Evolutionary conservation across 2,329 filamentous ascomycete genomes (phyloP).

Genomic region (Fusarium sp.): DNA sequence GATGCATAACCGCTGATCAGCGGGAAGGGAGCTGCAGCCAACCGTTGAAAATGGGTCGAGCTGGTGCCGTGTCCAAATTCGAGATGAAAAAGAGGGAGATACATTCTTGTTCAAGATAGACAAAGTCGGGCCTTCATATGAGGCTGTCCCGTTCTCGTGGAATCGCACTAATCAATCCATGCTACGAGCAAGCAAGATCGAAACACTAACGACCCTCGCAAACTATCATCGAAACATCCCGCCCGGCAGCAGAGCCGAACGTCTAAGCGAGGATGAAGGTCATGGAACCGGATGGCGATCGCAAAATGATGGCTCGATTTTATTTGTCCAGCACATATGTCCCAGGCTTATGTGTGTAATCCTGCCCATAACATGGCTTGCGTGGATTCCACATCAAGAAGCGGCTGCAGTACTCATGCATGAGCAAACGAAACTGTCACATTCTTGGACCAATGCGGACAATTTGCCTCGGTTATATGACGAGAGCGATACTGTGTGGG

Average conservation of each 20-base stretch:
- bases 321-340: slow-evolving; percentile 1
- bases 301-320: slow-evolving; percentile 9
- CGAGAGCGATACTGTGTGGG: slow-evolving; percentile 2
- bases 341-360: neutral
- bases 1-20: slow-evolving; percentile 29
- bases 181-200: neutral
- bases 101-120: neutral
- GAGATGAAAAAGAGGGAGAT: slow-evolving; percentile 4
- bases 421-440: slow-evolving; percentile 27
- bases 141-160: neutral
- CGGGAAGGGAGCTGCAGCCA: slow-evolving; percentile 23
- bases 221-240: neutral
- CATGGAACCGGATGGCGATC: neutral
- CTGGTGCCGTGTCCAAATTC: neutral
- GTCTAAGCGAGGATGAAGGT: neutral
- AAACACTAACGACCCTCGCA: neutral
- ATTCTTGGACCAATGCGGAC: slow-evolving; percentile 8
- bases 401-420: slow-evolving; percentile 32
- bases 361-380: slow-evolving; percentile 3
- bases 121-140: neutral
- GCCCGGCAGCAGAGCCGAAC: neutral
- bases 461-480: slow-evolving; percentile 12
- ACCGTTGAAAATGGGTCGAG: slow-evolving; percentile 9
- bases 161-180: neutral
- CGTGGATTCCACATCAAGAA: slow-evolving; percentile 14